phyloP scores from a whole-genome alignment of 371 early-diverging fungal genomes.

The Amoeboaphelidium protococcarum region DNA sequence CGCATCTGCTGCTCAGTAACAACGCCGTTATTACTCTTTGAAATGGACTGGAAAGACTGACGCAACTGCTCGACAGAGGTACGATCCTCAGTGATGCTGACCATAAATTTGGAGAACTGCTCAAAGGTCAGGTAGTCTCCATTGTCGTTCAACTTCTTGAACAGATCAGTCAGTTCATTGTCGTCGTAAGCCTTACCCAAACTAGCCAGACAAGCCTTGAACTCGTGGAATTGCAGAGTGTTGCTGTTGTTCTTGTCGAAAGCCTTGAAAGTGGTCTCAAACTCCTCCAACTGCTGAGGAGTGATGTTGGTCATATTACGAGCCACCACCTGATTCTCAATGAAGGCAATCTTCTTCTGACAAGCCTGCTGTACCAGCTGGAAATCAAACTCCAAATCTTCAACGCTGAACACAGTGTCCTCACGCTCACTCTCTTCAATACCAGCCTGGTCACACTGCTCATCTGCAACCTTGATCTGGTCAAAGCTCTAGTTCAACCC shows the following conservation, averaged over 20 bases:
- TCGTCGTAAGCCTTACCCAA: conserved; percentile 49
- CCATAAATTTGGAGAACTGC: conserved; percentile 64
- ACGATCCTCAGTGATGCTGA: conserved; percentile 63
- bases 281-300: conserved; percentile 74
- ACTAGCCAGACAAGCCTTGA: conserved; percentile 57
- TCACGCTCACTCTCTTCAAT: conserved; percentile 62
- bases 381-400: conserved; percentile 63
- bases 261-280: conserved; percentile 42
- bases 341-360: conserved; percentile 58
- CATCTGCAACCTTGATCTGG: conserved; percentile 10
- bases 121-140: conserved; percentile 42
- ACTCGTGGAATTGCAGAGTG: conserved; percentile 19
- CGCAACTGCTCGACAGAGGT: conserved; percentile 59
- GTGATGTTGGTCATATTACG: conserved; percentile 70
- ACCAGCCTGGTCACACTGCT: conserved; percentile 45
- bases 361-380: conserved; percentile 42
- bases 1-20: conserved; percentile 39
- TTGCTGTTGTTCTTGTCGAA: conserved; percentile 44
- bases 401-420: conserved; percentile 60
- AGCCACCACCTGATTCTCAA: conserved; percentile 70
- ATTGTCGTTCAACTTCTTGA: conserved; percentile 29
- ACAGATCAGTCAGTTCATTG: conserved; percentile 34
- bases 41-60: conserved; percentile 50
- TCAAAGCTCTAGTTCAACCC: conserved; percentile 23
- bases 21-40: conserved; percentile 23